Evolutionary conservation across 192 early-diverging fungal genomes (phyloP), one percentile per base, ranked within the genome.

Genomic region (Podila epigama): DNA sequence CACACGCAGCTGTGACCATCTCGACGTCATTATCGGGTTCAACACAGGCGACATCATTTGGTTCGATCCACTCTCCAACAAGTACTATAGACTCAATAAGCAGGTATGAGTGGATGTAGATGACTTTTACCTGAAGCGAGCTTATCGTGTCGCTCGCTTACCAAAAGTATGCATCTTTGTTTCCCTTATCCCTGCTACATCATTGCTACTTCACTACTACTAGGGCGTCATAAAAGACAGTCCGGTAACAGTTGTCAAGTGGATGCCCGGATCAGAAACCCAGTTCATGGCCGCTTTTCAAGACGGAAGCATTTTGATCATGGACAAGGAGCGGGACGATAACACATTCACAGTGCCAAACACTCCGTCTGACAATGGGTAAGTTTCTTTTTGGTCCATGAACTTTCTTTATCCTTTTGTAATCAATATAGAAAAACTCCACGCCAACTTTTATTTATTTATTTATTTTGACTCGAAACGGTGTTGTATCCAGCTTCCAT

Each of bases 251-350:
- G 89, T 90, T 73, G 84, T 97, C 4, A 89, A 89, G 80, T 99
- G 97, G 96, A 75, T 97, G 55, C 97, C 97, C 0, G 91, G 88
- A 7, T 94, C 93, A 0, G 92, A 94, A 50, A 92, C 75, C 32
- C 75, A 88, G 68, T 99, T 97, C 75, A 88, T 96, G 79, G 95
- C 85, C 1, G 89, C 93, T 1, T 95, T 89, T 54, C 84, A 87
- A 3, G 95, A 97, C 73, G 97, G 97, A 15, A 85, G 87, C 15
- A 85, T 97, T 28, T 79, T 97, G 66, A 83, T 93, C 22, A 88
- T 94, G 73, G 96, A 99, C 79, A 92, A 93, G 61, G 91, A 93
- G 8, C 87, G 90, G 63, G 96, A 97, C 13, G 96, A 98, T 66
- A 89, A 88, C 51, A 52, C 58, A 5, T 88, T 84, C 57, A 59